These are phyloP conservation scores for Malus orientalis DNA, from an alignment of 306 rosid species.

Conservation along the genomic window DNA sequence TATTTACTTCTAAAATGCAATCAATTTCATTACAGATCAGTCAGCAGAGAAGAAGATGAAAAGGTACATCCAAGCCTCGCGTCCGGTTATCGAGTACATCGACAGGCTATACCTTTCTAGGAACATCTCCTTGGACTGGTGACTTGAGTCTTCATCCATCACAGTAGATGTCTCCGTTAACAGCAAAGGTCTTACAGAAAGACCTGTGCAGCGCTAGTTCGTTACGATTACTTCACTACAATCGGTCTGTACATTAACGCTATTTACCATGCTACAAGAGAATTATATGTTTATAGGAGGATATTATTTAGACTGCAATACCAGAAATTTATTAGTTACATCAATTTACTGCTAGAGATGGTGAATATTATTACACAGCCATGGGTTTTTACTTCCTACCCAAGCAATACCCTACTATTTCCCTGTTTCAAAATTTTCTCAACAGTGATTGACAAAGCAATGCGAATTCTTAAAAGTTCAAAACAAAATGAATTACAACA, in stretches of 20 bases:
- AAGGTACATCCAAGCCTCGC: constrained; percentile 59
- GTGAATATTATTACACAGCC: not conserved
- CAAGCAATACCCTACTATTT: constrained; percentile 9
- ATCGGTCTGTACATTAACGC: not conserved
- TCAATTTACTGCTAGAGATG: not conserved
- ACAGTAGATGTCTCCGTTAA: not conserved
- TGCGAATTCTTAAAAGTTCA: constrained; percentile 6
- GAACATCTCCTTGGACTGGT: constrained; percentile 78
- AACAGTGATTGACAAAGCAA: constrained; percentile 10
- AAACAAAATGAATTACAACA: constrained; percentile 16
- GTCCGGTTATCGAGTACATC: constrained; percentile 63
- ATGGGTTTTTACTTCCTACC: not conserved
- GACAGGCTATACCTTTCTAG: constrained; percentile 68
- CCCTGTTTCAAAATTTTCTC: constrained; percentile 24
- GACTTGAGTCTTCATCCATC: constrained; percentile 35
- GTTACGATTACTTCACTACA: not conserved
- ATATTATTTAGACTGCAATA: not conserved
- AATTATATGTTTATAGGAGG: not conserved
- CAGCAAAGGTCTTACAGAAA: too few relatives aligned
- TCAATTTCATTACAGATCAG: constrained; percentile 46
- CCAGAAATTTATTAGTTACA: not conserved
- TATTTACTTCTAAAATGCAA: not conserved
- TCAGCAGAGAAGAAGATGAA: constrained; percentile 83
- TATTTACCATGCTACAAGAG: not conserved
- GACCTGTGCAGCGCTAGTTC: not conserved